Evolutionary conservation across 306 rosid species (phyloP).

Genomic region (Acacia crassicarpa): DNA sequence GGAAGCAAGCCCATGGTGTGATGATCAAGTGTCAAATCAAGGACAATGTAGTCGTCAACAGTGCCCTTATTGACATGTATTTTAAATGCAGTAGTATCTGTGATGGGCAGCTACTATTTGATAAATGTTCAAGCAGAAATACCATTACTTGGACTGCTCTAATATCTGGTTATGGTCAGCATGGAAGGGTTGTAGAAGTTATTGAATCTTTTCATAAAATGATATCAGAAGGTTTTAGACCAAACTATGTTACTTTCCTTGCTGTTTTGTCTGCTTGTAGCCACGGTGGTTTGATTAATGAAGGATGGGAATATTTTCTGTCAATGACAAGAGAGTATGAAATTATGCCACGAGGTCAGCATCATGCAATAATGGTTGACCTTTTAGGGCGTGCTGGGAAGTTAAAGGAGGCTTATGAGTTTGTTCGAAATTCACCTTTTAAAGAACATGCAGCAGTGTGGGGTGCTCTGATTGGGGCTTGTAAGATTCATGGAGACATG

Average conservation of each 20-base stretch:
- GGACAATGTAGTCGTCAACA: slow-evolving; percentile 66
- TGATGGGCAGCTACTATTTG: slow-evolving; percentile 55
- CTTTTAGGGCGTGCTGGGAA: slow-evolving; percentile 68
- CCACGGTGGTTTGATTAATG: slow-evolving; percentile 67
- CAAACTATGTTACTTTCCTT: slow-evolving; percentile 73
- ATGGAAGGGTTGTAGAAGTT: slow-evolving; percentile 67
- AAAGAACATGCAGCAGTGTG: slow-evolving; percentile 66
- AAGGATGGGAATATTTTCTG: slow-evolving; percentile 64
- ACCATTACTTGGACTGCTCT: slow-evolving; percentile 75
- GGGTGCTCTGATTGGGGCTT: slow-evolving; percentile 78
- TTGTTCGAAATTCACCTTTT: slow-evolving; percentile 60
- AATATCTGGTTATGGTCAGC: slow-evolving; percentile 75
- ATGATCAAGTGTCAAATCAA: slow-evolving; percentile 67
- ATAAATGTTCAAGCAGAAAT: slow-evolving; percentile 57
- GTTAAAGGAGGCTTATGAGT: slow-evolving; percentile 62
- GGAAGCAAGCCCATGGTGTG: slow-evolving; percentile 72
- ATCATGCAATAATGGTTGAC: slow-evolving; percentile 75
- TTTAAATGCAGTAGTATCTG: slow-evolving; percentile 68
- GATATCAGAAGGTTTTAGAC: slow-evolving; percentile 64
- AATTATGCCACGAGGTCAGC: slow-evolving; percentile 66
- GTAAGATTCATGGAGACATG: slow-evolving; percentile 68
- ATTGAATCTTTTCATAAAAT: slow-evolving; percentile 56
- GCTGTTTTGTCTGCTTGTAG: slow-evolving; percentile 86
- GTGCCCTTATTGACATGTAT: slow-evolving; percentile 84
- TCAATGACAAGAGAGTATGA: slow-evolving; percentile 66